phyloP scores from a whole-genome alignment of 2,329 filamentous ascomycete genomes.

The Fusarium sp. region DNA sequence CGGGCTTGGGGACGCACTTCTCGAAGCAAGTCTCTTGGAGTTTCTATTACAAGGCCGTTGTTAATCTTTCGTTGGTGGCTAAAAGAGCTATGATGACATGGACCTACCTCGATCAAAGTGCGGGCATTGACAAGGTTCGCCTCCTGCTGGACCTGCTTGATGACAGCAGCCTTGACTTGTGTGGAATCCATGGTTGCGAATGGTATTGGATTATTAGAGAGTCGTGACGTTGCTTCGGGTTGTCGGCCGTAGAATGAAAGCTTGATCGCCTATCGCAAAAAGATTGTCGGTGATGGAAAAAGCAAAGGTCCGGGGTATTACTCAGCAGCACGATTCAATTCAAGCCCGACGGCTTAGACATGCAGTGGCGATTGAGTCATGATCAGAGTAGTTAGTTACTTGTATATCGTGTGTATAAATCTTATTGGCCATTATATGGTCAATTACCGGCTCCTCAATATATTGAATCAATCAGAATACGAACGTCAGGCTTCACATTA shows the following conservation, averaged over 20 bases:
- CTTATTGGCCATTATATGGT: neutral
- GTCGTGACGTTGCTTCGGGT: constrained; percentile 36
- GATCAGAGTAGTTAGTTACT: neutral
- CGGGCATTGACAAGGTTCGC: constrained; percentile 77
- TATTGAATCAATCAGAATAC: neutral
- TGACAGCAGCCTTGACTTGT: constrained; percentile 70
- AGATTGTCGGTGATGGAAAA: constrained; percentile 28
- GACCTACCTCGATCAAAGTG: constrained; percentile 74
- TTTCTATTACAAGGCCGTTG: constrained; percentile 65
- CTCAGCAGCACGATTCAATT: constrained; percentile 21
- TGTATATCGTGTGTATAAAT: neutral
- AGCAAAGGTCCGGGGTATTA: constrained; percentile 34
- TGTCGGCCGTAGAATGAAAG: constrained; percentile 27
- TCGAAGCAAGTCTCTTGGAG: constrained; percentile 86
- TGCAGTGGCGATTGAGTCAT: neutral
- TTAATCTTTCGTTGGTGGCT: constrained; percentile 21
- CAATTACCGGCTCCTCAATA: neutral
- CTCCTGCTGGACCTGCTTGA: constrained; percentile 74
- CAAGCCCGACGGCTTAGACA: neutral
- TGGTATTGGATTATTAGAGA: constrained; percentile 28
- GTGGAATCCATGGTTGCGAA: constrained; percentile 68
- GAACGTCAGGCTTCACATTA: neutral
- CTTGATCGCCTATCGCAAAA: constrained; percentile 25
- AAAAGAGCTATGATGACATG: constrained; percentile 16
- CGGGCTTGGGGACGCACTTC: constrained; percentile 79